A percentile compares a stretch with the other conserved stretches of the same genome.
Evolutionary conservation across 495 filamentous ascomycete species (phyloP).

Genomic region (Cercophora samala): DNA sequence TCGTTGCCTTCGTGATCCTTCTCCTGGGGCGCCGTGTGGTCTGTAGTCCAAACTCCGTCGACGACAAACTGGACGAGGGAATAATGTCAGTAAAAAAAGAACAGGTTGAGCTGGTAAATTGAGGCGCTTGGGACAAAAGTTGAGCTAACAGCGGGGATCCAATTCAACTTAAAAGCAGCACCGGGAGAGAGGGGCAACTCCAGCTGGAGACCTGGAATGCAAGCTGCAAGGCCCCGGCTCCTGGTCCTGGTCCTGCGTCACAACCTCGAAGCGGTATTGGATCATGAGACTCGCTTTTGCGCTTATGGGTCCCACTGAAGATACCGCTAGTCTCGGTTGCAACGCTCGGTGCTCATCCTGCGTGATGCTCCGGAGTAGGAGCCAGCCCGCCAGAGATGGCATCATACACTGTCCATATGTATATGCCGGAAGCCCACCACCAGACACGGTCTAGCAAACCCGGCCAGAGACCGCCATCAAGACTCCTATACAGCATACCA

Average conservation of each 20-base stretch:
- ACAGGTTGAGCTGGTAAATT: background rate
- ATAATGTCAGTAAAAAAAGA: conserved; percentile 23
- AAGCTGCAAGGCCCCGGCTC: conserved; percentile 12
- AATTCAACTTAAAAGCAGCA: conserved; percentile 12
- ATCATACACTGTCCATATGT: background rate
- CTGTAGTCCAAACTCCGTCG: conserved; percentile 80
- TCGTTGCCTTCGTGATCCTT: conserved; percentile 71
- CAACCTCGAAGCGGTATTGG: conserved; percentile 9
- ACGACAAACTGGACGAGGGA: conserved; percentile 71
- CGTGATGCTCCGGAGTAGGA: conserved; percentile 2
- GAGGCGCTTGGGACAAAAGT: conserved; percentile 1
- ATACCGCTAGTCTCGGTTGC: conserved; percentile 17
- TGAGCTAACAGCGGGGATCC: conserved; percentile 17
- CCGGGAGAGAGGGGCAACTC: conserved; percentile 12
- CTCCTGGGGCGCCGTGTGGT: conserved; percentile 73
- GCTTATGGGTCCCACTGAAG: conserved; percentile 11
- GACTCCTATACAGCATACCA: background rate
- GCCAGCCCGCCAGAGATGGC: background rate
- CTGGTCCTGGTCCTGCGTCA: conserved; percentile 15
- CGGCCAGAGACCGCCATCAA: background rate
- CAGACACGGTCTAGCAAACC: background rate
- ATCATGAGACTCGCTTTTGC: conserved; percentile 17
- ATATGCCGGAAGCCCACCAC: background rate
- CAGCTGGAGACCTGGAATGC: conserved; percentile 12
- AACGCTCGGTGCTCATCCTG: conserved; percentile 7